Conservation (phyloP, 306 rosid genomes). For the Senna tora region DNA sequence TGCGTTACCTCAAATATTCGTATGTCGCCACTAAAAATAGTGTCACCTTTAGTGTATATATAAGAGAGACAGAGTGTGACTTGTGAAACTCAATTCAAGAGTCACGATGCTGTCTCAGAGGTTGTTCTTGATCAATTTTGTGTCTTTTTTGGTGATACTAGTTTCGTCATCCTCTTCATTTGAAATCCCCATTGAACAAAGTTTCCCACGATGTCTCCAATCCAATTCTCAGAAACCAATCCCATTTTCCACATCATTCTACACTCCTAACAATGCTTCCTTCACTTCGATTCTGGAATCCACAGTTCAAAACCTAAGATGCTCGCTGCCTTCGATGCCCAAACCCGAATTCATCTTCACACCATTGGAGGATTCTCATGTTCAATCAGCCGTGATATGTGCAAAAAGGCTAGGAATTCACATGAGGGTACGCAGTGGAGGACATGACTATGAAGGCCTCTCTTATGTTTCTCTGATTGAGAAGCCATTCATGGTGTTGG, state of each 20-base stretch:
- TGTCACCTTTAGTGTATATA: slow-evolving; percentile 22
- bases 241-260: slow-evolving; percentile 50
- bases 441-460: slow-evolving; percentile 62
- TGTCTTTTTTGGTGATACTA: slow-evolving; percentile 5
- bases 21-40: slow-evolving; percentile 21
- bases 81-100: slow-evolving; percentile 4
- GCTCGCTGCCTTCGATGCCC: slow-evolving; percentile 55
- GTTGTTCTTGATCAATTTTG: slow-evolving; percentile 27
- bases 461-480: slow-evolving; percentile 50
- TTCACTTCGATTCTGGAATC: slow-evolving; percentile 58
- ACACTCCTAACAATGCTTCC: slow-evolving; percentile 50
- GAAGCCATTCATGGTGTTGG: slow-evolving; percentile 50
- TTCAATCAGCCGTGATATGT: slow-evolving; percentile 65
- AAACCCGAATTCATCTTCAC: slow-evolving; percentile 69
- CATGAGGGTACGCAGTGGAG: slow-evolving; percentile 56
- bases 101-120: slow-evolving; percentile 37
- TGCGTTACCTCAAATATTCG: slow-evolving; percentile 44
- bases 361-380: slow-evolving; percentile 59
- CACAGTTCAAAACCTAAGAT: slow-evolving; percentile 71
- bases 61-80: not conserved
- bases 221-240: slow-evolving; percentile 41
- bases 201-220: slow-evolving; percentile 56
- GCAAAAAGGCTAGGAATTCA: slow-evolving; percentile 59
- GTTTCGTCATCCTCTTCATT: slow-evolving; percentile 32
- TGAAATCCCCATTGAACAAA: slow-evolving; percentile 15